These are phyloP conservation scores for Fusarium scirpi DNA, from an alignment of 2,329 filamentous ascomycete genomes.

Conservation along the genomic window DNA sequence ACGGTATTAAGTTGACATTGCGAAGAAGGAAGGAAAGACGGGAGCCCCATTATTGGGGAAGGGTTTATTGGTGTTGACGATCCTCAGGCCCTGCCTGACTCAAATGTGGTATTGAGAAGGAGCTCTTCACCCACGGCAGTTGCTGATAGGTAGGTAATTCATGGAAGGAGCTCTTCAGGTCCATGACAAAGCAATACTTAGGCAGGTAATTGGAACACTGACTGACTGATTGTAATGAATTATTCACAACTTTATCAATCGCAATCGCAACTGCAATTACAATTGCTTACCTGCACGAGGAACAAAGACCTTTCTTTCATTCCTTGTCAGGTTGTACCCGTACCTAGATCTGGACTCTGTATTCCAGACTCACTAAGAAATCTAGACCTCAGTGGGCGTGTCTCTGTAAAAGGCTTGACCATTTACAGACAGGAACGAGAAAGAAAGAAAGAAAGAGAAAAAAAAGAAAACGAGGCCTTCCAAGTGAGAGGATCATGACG, in stretches of 20 bases:
- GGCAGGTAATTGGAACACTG: background rate
- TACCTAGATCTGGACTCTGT: background rate
- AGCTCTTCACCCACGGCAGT: conserved; percentile 18
- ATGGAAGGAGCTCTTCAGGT: conserved; percentile 11
- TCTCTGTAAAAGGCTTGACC: conserved; percentile 22
- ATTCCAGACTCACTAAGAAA: conserved; percentile 7
- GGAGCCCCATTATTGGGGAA: conserved; percentile 4
- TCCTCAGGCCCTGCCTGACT: conserved; percentile 18
- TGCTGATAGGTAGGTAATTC: conserved; percentile 7
- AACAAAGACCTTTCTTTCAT: background rate
- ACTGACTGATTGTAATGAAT: background rate
- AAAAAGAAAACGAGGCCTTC: conserved; percentile 37
- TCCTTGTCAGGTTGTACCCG: background rate
- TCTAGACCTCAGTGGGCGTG: conserved; percentile 6
- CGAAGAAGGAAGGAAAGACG: conserved; percentile 18
- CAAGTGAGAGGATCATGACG: conserved; percentile 31
- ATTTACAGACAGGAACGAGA: background rate
- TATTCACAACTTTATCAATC: background rate
- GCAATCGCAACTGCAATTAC: background rate
- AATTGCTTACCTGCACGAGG: background rate
- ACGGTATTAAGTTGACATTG: conserved; percentile 9
- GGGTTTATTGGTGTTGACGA: conserved; percentile 17
- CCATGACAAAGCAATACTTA: background rate
- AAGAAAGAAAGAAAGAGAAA: conserved; percentile 28
- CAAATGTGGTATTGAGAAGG: conserved; percentile 8